These are phyloP conservation scores for Fusarium sp. DNA, from an alignment of 2,329 filamentous ascomycete genomes.

Conservation along the genomic window DNA sequence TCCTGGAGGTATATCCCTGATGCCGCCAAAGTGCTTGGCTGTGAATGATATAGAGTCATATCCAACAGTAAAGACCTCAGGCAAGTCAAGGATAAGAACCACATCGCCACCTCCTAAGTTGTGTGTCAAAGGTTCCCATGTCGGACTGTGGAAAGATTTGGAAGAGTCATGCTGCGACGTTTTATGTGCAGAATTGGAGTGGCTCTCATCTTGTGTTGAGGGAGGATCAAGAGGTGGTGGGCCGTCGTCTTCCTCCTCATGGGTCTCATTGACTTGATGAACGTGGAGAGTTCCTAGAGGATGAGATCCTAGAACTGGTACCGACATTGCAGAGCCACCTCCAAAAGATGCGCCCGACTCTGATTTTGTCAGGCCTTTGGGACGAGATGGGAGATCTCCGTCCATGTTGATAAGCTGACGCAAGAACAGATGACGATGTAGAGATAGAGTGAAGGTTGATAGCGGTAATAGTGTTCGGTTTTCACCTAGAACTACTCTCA, in stretches of 20 bases:
- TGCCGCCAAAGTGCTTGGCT: slow-evolving; percentile 62
- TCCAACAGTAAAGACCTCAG: slow-evolving; percentile 63
- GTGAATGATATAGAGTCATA: slow-evolving; percentile 65
- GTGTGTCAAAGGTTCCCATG: slow-evolving; percentile 41
- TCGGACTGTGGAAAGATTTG: slow-evolving; percentile 14
- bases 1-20: slow-evolving; percentile 66
- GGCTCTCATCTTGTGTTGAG: background rate
- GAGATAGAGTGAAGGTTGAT: background rate
- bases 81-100: slow-evolving; percentile 65
- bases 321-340: slow-evolving; percentile 51
- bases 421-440: background rate
- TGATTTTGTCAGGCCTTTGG: slow-evolving; percentile 52
- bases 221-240: slow-evolving; percentile 50
- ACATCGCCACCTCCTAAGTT: slow-evolving; percentile 60
- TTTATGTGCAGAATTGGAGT: background rate
- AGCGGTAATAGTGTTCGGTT: too few relatives aligned
- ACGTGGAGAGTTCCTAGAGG: slow-evolving; percentile 59
- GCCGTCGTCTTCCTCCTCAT: slow-evolving; percentile 38
- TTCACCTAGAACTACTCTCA: too few relatives aligned
- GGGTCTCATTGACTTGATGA: slow-evolving; percentile 45
- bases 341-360: slow-evolving; percentile 48
- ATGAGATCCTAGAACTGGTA: slow-evolving; percentile 54
- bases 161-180: slow-evolving; percentile 2
- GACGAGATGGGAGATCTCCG: slow-evolving; percentile 33
- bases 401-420: slow-evolving; percentile 40